phyloP scores from a whole-genome alignment of 1,284 basidiomycete genomes.

The Pseudozyma hubeiensis region DNA sequence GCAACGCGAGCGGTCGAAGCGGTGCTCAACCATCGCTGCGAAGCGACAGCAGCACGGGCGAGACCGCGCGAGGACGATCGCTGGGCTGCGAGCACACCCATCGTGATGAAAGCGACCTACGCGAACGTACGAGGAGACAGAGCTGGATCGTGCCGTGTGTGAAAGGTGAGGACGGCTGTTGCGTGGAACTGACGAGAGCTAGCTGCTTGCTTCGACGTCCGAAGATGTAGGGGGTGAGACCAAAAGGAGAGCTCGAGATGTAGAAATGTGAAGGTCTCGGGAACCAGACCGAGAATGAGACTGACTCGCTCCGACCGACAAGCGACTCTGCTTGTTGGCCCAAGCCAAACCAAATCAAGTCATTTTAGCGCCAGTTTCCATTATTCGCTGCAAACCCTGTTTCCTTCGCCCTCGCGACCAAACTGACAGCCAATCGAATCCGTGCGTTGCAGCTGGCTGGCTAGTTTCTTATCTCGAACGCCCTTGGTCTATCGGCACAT shows the following conservation, averaged over 20 bases:
- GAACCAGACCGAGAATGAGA: no score
- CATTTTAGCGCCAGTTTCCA: background rate
- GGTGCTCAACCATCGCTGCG: constrained; percentile 39
- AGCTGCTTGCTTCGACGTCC: no score
- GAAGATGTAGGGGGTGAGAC: no score
- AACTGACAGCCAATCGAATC: constrained; percentile 7
- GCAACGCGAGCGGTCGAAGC: constrained; percentile 33
- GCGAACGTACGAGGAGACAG: background rate
- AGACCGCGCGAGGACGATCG: constrained; percentile 44
- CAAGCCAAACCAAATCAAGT: constrained; percentile 10
- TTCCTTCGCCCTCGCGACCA: constrained; percentile 25
- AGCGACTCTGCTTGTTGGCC: constrained; percentile 3
- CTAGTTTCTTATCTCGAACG: constrained; percentile 12
- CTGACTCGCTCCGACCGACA: constrained; percentile 9
- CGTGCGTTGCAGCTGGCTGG: background rate
- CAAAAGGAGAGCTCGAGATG: no score
- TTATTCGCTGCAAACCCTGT: constrained; percentile 3
- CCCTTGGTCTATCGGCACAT: no score
- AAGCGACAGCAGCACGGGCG: constrained; percentile 33
- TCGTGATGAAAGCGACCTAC: background rate
- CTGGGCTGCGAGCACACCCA: constrained; percentile 46
- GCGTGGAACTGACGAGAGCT: no score
- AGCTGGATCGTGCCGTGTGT: no score
- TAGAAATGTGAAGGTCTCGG: no score
- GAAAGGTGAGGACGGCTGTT: no score